Conservation (phyloP, 2,329 filamentous ascomycete species). For the Diplodia corticola region DNA sequence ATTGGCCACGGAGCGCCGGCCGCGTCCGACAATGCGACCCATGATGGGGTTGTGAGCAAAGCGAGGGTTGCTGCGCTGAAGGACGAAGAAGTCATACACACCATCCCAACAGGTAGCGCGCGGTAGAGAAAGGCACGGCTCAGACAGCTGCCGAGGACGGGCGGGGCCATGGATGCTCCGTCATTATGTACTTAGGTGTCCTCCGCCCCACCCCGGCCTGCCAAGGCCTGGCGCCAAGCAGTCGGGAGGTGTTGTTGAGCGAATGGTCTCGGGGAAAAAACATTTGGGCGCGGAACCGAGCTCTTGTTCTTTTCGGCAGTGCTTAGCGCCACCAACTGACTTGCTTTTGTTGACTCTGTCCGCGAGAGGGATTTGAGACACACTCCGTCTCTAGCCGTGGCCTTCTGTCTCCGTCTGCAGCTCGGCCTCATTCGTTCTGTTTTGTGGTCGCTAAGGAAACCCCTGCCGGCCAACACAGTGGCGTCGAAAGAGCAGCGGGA, state of each 20-base stretch:
- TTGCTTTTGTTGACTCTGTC: too few relatives aligned
- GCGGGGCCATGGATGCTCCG: background rate
- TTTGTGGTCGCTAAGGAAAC: too few relatives aligned
- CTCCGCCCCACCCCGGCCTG: background rate
- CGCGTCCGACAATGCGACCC: background rate
- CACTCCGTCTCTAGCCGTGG: too few relatives aligned
- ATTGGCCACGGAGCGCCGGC: background rate
- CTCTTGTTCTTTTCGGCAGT: too few relatives aligned
- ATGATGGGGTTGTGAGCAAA: background rate
- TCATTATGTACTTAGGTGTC: background rate
- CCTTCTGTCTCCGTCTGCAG: too few relatives aligned
- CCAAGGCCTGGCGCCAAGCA: background rate
- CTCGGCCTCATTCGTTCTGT: too few relatives aligned
- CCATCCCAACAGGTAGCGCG: background rate
- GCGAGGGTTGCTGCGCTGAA: background rate
- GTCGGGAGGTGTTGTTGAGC: background rate
- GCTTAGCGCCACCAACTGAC: too few relatives aligned
- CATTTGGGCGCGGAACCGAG: too few relatives aligned
- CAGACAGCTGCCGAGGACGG: background rate
- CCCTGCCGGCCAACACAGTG: too few relatives aligned
- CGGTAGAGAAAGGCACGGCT: background rate
- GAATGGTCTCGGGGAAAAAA: too few relatives aligned
- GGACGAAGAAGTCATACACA: background rate
- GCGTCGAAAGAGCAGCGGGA: too few relatives aligned
- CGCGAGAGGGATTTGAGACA: too few relatives aligned